Conservation (phyloP, 208 protist genomes). For the Wallacemonas rigidus region DNA sequence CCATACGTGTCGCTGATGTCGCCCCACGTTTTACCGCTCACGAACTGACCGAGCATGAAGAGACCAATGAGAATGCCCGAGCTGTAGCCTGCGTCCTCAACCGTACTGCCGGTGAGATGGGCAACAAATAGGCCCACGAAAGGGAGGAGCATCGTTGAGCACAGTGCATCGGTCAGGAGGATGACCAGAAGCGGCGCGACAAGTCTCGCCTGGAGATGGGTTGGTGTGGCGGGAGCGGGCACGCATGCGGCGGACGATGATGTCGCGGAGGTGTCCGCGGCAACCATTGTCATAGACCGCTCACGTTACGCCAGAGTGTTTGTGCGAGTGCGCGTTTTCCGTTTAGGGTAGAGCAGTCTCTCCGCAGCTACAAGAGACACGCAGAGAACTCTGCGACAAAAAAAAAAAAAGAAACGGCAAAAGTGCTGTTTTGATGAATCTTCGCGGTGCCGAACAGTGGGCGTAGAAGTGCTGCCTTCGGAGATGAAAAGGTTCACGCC, state of each 20-base stretch:
- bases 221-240: conserved; percentile 19
- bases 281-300: background rate
- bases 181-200: conserved; percentile 37
- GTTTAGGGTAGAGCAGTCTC: too few species aligned
- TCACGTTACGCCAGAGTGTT: too few species aligned
- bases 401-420: too few species aligned
- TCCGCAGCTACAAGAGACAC: too few species aligned
- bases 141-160: conserved; percentile 46
- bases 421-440: too few species aligned
- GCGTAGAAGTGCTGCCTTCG: too few species aligned
- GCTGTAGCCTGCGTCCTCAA: conserved; percentile 44
- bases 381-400: too few species aligned
- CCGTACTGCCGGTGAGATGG: conserved; percentile 21
- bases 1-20: conserved; percentile 48
- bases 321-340: too few species aligned
- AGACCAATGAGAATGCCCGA: conserved; percentile 41
- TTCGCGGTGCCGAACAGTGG: too few species aligned
- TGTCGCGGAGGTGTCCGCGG: background rate
- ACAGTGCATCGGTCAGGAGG: conserved; percentile 43
- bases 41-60: conserved; percentile 55
- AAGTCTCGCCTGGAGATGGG: conserved; percentile 21
- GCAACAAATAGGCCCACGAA: conserved; percentile 48
- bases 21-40: conserved; percentile 44
- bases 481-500: too few species aligned
- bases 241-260: background rate